phyloP scores from a whole-genome alignment of 768 basidiomycete genomes.

The Lactarius akahatsu region DNA sequence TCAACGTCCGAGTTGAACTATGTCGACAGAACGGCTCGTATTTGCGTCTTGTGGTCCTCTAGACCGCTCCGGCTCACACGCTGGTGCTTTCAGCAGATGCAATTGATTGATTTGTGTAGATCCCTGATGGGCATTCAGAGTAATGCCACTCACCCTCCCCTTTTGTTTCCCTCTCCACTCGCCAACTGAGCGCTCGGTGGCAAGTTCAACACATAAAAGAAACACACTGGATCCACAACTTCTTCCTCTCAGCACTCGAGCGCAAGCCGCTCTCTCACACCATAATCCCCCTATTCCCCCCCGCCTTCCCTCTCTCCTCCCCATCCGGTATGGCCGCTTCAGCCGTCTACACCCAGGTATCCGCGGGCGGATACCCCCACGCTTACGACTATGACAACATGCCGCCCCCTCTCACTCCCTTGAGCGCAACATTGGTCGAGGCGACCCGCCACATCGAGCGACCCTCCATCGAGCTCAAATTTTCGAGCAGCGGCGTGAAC shows the following conservation, averaged over 20 bases:
- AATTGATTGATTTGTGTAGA: background rate
- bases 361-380: conserved; percentile 20
- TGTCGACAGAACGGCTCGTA: background rate
- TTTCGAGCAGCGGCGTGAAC: conserved; percentile 5
- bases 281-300: no score
- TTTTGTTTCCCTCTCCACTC: background rate
- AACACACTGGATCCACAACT: background rate
- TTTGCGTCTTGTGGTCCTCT: background rate
- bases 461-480: conserved; percentile 18
- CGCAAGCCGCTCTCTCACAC: conserved; percentile 9
- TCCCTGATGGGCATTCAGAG: background rate
- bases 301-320: no score
- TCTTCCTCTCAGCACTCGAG: background rate
- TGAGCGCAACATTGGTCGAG: conserved; percentile 18
- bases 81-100: background rate
- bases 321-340: conserved; percentile 9
- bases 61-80: background rate
- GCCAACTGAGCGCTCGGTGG: background rate
- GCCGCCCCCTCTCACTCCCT: background rate
- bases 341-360: conserved; percentile 15
- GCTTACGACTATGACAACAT: background rate
- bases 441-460: background rate
- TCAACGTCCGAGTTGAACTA: background rate
- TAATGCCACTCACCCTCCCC: background rate
- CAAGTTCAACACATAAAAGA: conserved; percentile 18